Percentiles rank a stretch among this genome's conserved stretches.
Evolutionary conservation across 164 flowering plant genomes (phyloP).

Genomic region (Berberis thunbergii): DNA sequence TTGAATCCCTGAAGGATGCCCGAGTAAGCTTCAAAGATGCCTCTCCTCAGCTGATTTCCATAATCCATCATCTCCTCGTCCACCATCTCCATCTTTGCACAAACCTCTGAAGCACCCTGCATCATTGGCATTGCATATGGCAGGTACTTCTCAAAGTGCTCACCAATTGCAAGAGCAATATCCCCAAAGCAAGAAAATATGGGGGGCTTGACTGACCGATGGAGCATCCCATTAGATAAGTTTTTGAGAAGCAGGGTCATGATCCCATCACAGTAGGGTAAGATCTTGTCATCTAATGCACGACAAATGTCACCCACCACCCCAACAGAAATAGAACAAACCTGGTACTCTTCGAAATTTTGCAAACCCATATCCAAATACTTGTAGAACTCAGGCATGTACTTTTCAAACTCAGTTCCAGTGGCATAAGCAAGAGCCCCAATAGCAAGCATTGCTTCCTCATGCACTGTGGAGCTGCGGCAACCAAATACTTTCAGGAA

Average conservation of each 20-base stretch:
- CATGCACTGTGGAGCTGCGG: slow-evolving; percentile 76
- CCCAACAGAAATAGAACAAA: slow-evolving; percentile 72
- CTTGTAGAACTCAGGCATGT: slow-evolving; percentile 67
- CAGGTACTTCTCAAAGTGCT: slow-evolving; percentile 68
- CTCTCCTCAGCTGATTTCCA: slow-evolving; percentile 65
- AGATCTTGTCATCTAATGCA: slow-evolving; percentile 63
- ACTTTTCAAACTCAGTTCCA: slow-evolving; percentile 60
- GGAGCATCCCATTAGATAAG: slow-evolving; percentile 51
- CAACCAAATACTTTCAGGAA: slow-evolving; percentile 70
- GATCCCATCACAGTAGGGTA: slow-evolving; percentile 76
- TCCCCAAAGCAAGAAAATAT: slow-evolving; percentile 91
- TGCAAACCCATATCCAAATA: slow-evolving; percentile 76
- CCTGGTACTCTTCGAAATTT: slow-evolving; percentile 81
- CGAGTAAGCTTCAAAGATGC: slow-evolving; percentile 83
- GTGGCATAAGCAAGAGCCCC: slow-evolving; percentile 83
- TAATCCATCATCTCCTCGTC: slow-evolving; percentile 83
- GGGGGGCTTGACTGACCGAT: slow-evolving; percentile 83
- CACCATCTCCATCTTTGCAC: slow-evolving; percentile 42
- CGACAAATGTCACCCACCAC: slow-evolving; percentile 81
- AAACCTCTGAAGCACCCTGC: slow-evolving; percentile 65
- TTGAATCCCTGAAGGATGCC: slow-evolving; percentile 83
- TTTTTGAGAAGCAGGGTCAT: slow-evolving; percentile 68
- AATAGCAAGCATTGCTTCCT: slow-evolving; percentile 89
- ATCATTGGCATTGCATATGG: slow-evolving; percentile 53
- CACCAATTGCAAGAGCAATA: slow-evolving; percentile 77